A percentile compares a stretch with the other conserved stretches of the same genome.
Evolutionary conservation across 1,139 yeast genomes (phyloP).

Genomic region (Pneumocystis jirovecii): DNA sequence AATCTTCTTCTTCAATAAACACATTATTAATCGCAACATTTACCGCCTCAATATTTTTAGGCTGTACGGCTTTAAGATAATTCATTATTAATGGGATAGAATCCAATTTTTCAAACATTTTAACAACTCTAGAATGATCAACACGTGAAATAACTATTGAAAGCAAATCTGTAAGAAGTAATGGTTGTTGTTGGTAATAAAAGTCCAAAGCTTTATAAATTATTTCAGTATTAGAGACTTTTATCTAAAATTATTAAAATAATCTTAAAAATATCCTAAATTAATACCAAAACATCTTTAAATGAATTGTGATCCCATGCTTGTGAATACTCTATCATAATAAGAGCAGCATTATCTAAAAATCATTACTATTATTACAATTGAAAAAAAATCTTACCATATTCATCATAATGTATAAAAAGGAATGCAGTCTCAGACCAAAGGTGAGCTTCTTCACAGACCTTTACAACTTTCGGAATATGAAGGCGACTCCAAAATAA

Average conservation of each 20-base stretch:
- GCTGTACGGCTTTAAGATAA: conserved; percentile 79
- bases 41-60: conserved; percentile 78
- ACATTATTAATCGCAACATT: conserved; percentile 91
- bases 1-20: conserved; percentile 90
- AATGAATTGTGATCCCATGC: conserved; percentile 64
- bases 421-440: conserved; percentile 95
- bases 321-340: neutral
- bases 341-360: neutral
- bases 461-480: conserved; percentile 91
- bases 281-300: conserved; percentile 67
- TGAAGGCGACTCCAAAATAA: conserved; percentile 96
- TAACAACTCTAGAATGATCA: conserved; percentile 87
- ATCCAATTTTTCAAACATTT: conserved; percentile 88
- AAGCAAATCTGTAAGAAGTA: conserved; percentile 71
- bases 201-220: conserved; percentile 95
- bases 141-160: conserved; percentile 78
- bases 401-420: conserved; percentile 96
- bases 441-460: conserved; percentile 83
- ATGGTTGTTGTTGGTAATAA: conserved; percentile 84
- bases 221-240: conserved; percentile 90
- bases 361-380: conserved; percentile 83
- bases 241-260: conserved; percentile 19
- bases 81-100: conserved; percentile 92
- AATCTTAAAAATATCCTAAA: neutral
- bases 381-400: conserved; percentile 98